phyloP scores from a whole-genome alignment of 2,329 filamentous ascomycete species.

The Arthrobotrys sphaeroides region DNA sequence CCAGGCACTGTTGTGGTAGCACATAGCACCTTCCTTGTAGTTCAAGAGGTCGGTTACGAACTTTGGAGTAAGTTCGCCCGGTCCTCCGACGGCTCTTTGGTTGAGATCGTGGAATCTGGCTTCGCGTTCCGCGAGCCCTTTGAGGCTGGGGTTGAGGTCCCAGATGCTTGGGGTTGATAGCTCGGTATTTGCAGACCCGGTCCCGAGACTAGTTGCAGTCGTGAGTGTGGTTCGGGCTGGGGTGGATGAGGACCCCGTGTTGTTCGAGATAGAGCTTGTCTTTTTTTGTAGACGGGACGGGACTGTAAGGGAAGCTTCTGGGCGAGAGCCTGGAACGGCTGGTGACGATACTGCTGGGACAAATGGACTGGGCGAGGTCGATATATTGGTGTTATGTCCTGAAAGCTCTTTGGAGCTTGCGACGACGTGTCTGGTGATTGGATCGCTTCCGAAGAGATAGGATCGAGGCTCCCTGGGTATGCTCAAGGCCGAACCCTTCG shows the following conservation, averaged over 20 bases:
- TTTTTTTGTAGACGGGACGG: too few relatives aligned
- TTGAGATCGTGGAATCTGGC: constrained; percentile 3
- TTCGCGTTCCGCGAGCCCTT: not conserved
- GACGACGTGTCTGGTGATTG: too few relatives aligned
- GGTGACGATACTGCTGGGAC: too few relatives aligned
- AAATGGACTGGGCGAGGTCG: too few relatives aligned
- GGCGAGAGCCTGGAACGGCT: too few relatives aligned
- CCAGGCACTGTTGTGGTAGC: not conserved
- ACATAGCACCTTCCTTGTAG: constrained; percentile 1
- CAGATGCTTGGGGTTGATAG: not conserved
- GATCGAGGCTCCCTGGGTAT: too few relatives aligned
- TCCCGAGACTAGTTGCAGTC: not conserved
- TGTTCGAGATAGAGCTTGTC: not conserved
- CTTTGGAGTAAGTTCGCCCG: constrained; percentile 17
- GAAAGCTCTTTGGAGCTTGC: too few relatives aligned
- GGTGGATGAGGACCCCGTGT: not conserved
- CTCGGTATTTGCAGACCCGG: not conserved
- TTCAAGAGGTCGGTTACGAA: constrained; percentile 18
- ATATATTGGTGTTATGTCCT: too few relatives aligned
- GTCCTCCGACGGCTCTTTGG: not conserved
- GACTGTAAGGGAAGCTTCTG: too few relatives aligned
- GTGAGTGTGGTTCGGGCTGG: not conserved
- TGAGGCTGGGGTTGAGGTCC: not conserved
- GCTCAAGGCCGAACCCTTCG: too few relatives aligned
- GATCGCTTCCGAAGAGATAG: too few relatives aligned